A percentile compares a stretch with the other conserved stretches of the same genome.
Conservation (phyloP, 495 filamentous ascomycete species). For the Podospora fimiseda region DNA sequence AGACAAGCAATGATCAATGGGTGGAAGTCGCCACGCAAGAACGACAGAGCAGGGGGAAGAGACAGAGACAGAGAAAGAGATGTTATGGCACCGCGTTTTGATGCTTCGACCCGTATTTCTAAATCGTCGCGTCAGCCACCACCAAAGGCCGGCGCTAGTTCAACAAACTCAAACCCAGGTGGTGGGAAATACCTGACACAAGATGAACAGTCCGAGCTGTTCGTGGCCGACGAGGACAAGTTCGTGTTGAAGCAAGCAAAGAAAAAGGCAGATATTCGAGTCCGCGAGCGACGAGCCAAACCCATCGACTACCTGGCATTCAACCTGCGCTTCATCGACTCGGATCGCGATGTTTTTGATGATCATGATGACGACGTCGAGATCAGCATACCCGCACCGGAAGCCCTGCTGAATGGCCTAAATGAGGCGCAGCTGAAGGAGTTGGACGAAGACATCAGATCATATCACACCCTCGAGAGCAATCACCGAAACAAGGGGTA, state of each 20-base stretch:
- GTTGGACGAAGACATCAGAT: slow-evolving; percentile 79
- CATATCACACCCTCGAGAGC: slow-evolving; percentile 74
- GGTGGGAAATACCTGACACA: slow-evolving; percentile 37
- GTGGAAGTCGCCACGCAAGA: slow-evolving; percentile 29
- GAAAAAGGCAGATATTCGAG: slow-evolving; percentile 94
- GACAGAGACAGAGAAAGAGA: slow-evolving; percentile 28
- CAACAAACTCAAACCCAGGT: slow-evolving; percentile 13
- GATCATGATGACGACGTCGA: slow-evolving; percentile 70
- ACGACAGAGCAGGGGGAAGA: slow-evolving; percentile 12
- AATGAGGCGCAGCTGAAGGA: slow-evolving; percentile 63
- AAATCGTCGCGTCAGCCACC: slow-evolving; percentile 34
- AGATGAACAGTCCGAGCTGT: slow-evolving; percentile 72
- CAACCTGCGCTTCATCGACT: slow-evolving; percentile 79
- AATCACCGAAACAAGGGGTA: slow-evolving; percentile 74
- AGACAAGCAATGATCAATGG: slow-evolving; percentile 45
- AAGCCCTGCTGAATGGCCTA: slow-evolving; percentile 73
- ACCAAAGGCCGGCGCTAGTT: slow-evolving; percentile 15
- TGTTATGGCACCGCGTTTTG: slow-evolving; percentile 39
- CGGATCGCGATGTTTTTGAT: slow-evolving; percentile 69
- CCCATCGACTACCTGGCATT: slow-evolving; percentile 96
- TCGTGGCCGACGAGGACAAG: slow-evolving; percentile 89
- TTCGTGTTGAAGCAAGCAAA: slow-evolving; percentile 97
- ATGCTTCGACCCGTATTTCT: slow-evolving; percentile 39
- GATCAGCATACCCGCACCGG: slow-evolving; percentile 74
- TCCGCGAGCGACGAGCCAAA: slow-evolving; percentile 87